Evolutionary conservation across 805 yeast genomes (phyloP), one percentile per base, ranked within the genome.

Genomic region (Cyberlindnera mycetangii): DNA sequence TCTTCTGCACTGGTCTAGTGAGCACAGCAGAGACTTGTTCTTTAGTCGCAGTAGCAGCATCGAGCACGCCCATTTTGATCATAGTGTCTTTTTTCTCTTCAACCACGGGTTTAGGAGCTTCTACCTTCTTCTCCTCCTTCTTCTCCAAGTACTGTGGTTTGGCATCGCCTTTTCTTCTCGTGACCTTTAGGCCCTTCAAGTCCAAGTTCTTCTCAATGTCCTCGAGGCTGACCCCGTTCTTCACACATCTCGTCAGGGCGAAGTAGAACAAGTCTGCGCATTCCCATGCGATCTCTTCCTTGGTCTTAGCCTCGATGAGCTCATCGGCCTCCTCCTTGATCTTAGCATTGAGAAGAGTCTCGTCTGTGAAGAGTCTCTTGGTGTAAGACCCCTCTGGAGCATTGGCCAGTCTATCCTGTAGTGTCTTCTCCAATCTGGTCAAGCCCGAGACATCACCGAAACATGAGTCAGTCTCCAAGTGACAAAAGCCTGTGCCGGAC

Each of bases 301-400:
- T 74, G 6, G 71, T 58, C 30, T 72, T 72, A 15, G 99, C 98
- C 47, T 89, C 97, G 25, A 89, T 80, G 50, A 93, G 77, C 66
- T 93, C 99, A 59, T 92, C 97, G 35, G 97, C 95, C 67, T 93
- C 99, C 69, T 93, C 99, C 64, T 81, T 80, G 67, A 93, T 83
- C 72, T 93, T 88, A 20, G 98, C 97, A 45, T 75, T 71, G 54
- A 93, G 74, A 41, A 93, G 71, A 20, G 72, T 74, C 32, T 79
- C 80, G 66, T 93, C 98, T 41, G 78, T 74, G 59, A 92, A 89
- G 50, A 93, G 71, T 52, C 99, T 76, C 60, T 84, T 81, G 14
- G 99, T 92, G 70, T 93, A 93, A n/a, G 97, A 90, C 2, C 96
- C 97, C 52, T 74, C 87, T 16, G 96, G 96, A 3, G 98, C 95